These are phyloP conservation scores for Suhomyces pyralidae DNA, from an alignment of 805 yeast genomes.

Conservation along the genomic window DNA sequence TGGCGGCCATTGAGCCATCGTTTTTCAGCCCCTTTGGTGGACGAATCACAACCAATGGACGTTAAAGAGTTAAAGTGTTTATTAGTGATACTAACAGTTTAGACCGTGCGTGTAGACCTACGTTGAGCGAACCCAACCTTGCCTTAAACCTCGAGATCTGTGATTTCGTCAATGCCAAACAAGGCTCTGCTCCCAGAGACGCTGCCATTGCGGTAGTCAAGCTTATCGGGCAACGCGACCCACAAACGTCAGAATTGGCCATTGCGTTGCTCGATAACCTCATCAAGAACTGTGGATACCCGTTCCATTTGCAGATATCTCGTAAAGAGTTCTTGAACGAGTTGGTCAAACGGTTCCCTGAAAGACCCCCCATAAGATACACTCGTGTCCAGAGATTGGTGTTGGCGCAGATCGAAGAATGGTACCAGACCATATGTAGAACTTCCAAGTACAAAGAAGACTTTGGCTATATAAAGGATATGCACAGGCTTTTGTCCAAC, in stretches of 20 bases:
- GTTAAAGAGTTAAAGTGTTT: too few relatives aligned
- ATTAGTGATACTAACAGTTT: neutral
- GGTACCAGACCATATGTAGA: slow-evolving; percentile 93
- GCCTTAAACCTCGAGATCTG: slow-evolving; percentile 89
- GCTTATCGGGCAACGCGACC: slow-evolving; percentile 75
- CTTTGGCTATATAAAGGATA: slow-evolving; percentile 86
- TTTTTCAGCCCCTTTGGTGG: neutral
- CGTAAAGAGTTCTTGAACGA: slow-evolving; percentile 93
- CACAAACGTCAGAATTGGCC: slow-evolving; percentile 83
- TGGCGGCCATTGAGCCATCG: slow-evolving; percentile 40
- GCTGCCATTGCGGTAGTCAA: slow-evolving; percentile 86
- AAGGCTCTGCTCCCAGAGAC: slow-evolving; percentile 86
- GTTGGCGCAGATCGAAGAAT: slow-evolving; percentile 89
- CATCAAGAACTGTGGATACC: slow-evolving; percentile 97
- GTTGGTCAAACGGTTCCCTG: slow-evolving; percentile 90
- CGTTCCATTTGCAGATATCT: slow-evolving; percentile 91
- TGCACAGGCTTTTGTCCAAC: slow-evolving; percentile 85
- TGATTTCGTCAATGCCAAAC: slow-evolving; percentile 88
- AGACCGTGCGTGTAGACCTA: slow-evolving; percentile 85
- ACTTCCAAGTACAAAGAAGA: slow-evolving; percentile 90
- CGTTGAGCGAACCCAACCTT: slow-evolving; percentile 81
- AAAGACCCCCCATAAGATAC: slow-evolving; percentile 84
- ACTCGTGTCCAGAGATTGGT: slow-evolving; percentile 80
- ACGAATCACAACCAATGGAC: too few relatives aligned
- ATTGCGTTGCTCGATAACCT: slow-evolving; percentile 79